phyloP scores from a whole-genome alignment of 164 flowering plant genomes.

The Aristolochia californica region DNA sequence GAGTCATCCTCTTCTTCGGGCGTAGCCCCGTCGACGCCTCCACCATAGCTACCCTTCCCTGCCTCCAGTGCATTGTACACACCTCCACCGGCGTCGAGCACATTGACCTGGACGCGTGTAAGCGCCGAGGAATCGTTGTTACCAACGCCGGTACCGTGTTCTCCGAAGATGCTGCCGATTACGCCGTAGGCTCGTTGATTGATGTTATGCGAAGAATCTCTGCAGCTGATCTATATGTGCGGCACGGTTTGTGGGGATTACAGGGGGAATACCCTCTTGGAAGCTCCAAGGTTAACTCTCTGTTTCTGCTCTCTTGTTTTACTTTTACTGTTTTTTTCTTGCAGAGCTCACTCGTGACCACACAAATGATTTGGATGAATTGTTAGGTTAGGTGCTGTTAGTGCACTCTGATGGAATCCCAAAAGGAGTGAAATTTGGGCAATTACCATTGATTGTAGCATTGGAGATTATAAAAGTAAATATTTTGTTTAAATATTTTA shows the following conservation, averaged over 20 bases:
- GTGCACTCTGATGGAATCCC: too few relatives aligned
- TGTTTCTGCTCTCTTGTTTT: background rate
- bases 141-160: slow-evolving; percentile 31
- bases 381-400: too few relatives aligned
- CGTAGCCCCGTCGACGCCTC: slow-evolving; percentile 13
- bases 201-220: slow-evolving; percentile 20
- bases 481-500: too few relatives aligned
- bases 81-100: slow-evolving; percentile 36
- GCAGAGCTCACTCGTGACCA: too few relatives aligned
- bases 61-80: slow-evolving; percentile 18
- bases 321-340: background rate
- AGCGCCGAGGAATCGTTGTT: slow-evolving; percentile 33
- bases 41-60: slow-evolving; percentile 30
- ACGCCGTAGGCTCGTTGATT: slow-evolving; percentile 32
- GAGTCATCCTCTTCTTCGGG: slow-evolving; percentile 19
- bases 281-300: slow-evolving; percentile 5
- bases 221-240: slow-evolving; percentile 15
- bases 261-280: slow-evolving; percentile 4
- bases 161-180: slow-evolving; percentile 45
- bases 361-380: too few relatives aligned
- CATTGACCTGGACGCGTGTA: slow-evolving; percentile 38
- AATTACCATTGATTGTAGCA: too few relatives aligned
- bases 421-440: too few relatives aligned
- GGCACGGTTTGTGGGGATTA: slow-evolving; percentile 11
- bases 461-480: too few relatives aligned